Percentiles rank a stretch among this genome's conserved stretches.
Evolutionary conservation across 2,329 filamentous ascomycete species (phyloP).

Genomic region (Aspergillus pseudoterreus): DNA sequence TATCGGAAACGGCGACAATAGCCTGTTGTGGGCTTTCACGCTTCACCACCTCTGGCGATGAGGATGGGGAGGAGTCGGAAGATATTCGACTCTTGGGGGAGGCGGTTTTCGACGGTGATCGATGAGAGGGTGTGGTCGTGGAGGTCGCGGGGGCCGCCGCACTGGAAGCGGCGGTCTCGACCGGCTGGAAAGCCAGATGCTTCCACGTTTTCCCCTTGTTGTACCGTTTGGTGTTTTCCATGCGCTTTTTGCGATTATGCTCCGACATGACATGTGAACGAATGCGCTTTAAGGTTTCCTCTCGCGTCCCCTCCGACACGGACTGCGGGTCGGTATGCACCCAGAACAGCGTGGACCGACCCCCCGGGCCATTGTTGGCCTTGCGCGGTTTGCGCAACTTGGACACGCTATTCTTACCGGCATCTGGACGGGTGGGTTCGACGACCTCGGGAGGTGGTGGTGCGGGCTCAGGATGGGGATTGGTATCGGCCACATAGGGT

Average conservation of each 20-base stretch:
- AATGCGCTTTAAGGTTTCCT: constrained; percentile 39
- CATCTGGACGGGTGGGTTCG: constrained; percentile 10
- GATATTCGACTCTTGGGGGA: constrained; percentile 1
- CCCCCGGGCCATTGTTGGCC: constrained; percentile 22
- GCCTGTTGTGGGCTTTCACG: constrained; percentile 11
- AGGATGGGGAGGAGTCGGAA: constrained; percentile 4
- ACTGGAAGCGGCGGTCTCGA: constrained; percentile 21
- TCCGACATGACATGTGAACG: constrained; percentile 44
- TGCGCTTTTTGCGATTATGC: constrained; percentile 39
- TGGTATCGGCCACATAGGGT: background rate
- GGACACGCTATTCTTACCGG: constrained; percentile 19
- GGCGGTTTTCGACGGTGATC: constrained; percentile 1
- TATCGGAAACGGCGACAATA: constrained; percentile 6
- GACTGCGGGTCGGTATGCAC: constrained; percentile 37
- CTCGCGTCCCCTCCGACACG: constrained; percentile 33
- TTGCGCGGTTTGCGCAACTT: constrained; percentile 36
- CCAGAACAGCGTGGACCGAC: constrained; percentile 38
- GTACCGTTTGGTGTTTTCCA: constrained; percentile 38
- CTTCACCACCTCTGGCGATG: constrained; percentile 11
- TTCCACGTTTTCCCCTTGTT: constrained; percentile 36
- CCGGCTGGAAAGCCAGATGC: constrained; percentile 32
- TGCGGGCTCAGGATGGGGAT: constrained; percentile 7
- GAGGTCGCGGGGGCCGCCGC: constrained; percentile 5
- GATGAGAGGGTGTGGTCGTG: background rate
- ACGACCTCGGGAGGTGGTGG: background rate